phyloP scores from a whole-genome alignment of 1,284 basidiomycete genomes.

The Cyathus pygmaeus region DNA sequence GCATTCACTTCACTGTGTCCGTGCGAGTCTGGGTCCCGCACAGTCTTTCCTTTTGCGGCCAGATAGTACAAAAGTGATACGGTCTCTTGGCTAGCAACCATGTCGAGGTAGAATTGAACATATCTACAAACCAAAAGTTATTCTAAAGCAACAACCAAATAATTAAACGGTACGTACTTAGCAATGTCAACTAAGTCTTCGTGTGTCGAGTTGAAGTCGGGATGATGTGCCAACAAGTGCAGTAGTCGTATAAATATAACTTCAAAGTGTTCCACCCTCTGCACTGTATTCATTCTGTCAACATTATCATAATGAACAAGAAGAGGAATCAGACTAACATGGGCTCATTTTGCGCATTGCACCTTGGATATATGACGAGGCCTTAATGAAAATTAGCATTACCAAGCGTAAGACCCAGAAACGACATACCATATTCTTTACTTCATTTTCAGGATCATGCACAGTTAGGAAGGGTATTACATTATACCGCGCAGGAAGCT shows the following conservation, averaged over 20 bases:
- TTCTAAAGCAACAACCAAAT: not conserved
- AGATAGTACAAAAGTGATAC: conserved; percentile 87
- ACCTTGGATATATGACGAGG: conserved; percentile 64
- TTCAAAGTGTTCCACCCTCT: conserved; percentile 79
- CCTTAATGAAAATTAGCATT: conserved; percentile 48
- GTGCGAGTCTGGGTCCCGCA: conserved; percentile 79
- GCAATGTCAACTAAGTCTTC: conserved; percentile 78
- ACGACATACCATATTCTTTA: conserved; percentile 60
- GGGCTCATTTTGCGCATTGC: conserved; percentile 59
- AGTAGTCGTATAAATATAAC: conserved; percentile 87
- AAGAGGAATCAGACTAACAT: conserved; percentile 45
- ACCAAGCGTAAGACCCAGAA: not conserved
- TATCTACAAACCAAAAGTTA: conserved; percentile 63
- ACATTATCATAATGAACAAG: conserved; percentile 1
- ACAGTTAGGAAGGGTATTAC: conserved; percentile 89
- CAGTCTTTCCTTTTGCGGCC: conserved; percentile 86
- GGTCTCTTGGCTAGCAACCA: conserved; percentile 81
- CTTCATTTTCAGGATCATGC: conserved; percentile 90
- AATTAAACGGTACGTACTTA: conserved; percentile 57
- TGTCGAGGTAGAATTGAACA: conserved; percentile 88
- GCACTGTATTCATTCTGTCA: conserved; percentile 44
- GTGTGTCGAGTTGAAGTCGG: conserved; percentile 79
- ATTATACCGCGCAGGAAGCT: conserved; percentile 81
- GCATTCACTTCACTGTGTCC: conserved; percentile 69
- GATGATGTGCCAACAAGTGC: conserved; percentile 92